Evolutionary conservation across 768 basidiomycete genomes (phyloP), one percentile per base, ranked within the genome.

Genomic region (Leccinum rimulosum): DNA sequence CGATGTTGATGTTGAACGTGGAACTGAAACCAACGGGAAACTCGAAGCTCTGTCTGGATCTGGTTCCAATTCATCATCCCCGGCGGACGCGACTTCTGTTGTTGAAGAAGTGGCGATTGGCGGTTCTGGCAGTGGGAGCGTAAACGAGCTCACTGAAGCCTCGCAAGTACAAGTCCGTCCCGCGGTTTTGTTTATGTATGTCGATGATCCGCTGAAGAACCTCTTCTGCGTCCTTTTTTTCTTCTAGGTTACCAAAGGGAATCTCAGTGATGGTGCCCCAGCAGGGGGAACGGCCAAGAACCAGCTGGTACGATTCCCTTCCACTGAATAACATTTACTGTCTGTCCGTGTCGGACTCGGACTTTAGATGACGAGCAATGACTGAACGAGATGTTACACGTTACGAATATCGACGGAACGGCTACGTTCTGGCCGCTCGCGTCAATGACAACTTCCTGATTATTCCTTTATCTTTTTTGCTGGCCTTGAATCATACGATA

Each of bases 261-360:
- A 36, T 25, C 15, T 15, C 33, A 0, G 33, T 15, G 36, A 53
- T 14, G 31, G 15, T 31, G 7, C 17, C 9, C 30, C n/a, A 35
- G 19, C 22, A 35, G 54, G 47, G 14, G 28, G 5, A 38, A n/a
- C 12, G 3, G 7, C 17, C 7, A 12, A 43, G 15, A 47, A 60
- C 25, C 73, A 66, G 65, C 52, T 67, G 22, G 72, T 73, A 36
- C 74, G 66, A 60, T 76, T 79, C 68, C 74, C 76, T 56, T 55
- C 68, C 0, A 31, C 59, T 52, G 70, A 79, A 76, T 77, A 70
- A 76, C 75, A 72, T 59, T 60, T 54, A 67, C 59, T 51, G 9
- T 17, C 11, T 9, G 59, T 64, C 62, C 57, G 3, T 6, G 19
- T 38, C 45, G 56, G 50, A 61, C 47, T 55, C n/a, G 49, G 19